Percentiles rank a stretch among this genome's conserved stretches.
Evolutionary conservation across 257 asterid genomes (phyloP).

Genomic region (Voacanga thouarsii): DNA sequence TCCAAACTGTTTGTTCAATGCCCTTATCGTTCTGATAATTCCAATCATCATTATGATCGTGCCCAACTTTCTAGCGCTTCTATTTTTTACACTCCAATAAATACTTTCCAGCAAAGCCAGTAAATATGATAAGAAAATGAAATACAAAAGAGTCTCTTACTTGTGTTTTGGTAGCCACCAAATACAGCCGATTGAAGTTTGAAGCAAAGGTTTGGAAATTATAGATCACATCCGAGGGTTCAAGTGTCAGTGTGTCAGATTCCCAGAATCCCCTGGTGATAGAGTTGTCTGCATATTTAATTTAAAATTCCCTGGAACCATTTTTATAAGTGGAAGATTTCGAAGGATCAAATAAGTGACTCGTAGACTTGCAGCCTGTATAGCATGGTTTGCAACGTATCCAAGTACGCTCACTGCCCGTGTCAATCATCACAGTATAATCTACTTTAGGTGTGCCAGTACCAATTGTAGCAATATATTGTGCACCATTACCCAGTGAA

Average conservation of each 20-base stretch:
- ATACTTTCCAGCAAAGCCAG: too few species aligned
- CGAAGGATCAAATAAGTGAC: slow-evolving; percentile 8
- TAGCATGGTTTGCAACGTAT: slow-evolving; percentile 7
- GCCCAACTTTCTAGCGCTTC: too few species aligned
- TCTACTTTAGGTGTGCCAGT: slow-evolving; percentile 5
- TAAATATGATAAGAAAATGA: too few species aligned
- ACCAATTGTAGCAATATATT: not conserved
- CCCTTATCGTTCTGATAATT: too few species aligned
- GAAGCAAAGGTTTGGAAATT: too few species aligned
- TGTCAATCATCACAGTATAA: slow-evolving; percentile 1
- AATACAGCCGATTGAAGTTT: too few species aligned
- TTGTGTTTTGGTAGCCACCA: too few species aligned
- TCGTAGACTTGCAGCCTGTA: not conserved
- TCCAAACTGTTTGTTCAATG: too few species aligned
- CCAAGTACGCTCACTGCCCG: slow-evolving; percentile 13
- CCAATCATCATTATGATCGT: too few species aligned
- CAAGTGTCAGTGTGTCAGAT: slow-evolving; percentile 5
- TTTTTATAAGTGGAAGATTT: not conserved
- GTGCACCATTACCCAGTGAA: not conserved
- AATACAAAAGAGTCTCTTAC: too few species aligned
- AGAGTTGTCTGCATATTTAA: not conserved
- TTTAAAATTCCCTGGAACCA: not conserved
- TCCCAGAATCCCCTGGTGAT: not conserved
- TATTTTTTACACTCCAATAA: too few species aligned
- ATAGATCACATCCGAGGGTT: not conserved